Evolutionary conservation across 306 rosid species (phyloP), one percentile per base, ranked within the genome.

Genomic region (Argentina anserina): DNA sequence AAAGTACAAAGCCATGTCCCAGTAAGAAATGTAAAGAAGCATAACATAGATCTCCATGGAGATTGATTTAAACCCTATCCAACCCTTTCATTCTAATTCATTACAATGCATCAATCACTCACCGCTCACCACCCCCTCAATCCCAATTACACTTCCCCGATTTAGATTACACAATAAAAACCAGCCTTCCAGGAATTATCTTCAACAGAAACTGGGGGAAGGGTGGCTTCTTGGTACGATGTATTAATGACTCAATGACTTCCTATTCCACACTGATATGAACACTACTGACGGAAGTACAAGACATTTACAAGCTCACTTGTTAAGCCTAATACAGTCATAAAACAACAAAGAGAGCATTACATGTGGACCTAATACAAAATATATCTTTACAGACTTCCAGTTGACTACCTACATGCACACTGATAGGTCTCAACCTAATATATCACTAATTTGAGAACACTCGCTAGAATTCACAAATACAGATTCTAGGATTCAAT

Each of bases 341-440:
- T 17, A 49, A 62, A 67, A 52, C 76, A 60, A 29, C 40, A 25
- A 59, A 72, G n/a, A 64, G 67, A 53, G 73, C 66, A 25, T 67
- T 74, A 81, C 85, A 77, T 45, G 20, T n/a, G 50, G 47, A 55
- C 75, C 74, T 74, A 73, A 47, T 69, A 81, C 79, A 81, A 41
- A 73, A 18, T 59, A 67, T n/a, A 69, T 42, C 25, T 61, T 71
- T 56, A 45, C 71, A 60, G 45, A 63, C 40, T 45, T 50, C 43
- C 21, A 69, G 65, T 26, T 36, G 40, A 49, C 34, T 58, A 67
- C 76, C 34, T 58, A 67, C 76, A 80, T 80, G 69, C 46, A 53
- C 45, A 50, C 49, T 36, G 68, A 80, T 55, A 68, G 68, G 70
- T 41, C 40, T 49, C 13, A 37, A 42, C 26, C 69, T 40, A 75